phyloP scores from a whole-genome alignment of 495 filamentous ascomycete species.

The Daldinia decipiens region DNA sequence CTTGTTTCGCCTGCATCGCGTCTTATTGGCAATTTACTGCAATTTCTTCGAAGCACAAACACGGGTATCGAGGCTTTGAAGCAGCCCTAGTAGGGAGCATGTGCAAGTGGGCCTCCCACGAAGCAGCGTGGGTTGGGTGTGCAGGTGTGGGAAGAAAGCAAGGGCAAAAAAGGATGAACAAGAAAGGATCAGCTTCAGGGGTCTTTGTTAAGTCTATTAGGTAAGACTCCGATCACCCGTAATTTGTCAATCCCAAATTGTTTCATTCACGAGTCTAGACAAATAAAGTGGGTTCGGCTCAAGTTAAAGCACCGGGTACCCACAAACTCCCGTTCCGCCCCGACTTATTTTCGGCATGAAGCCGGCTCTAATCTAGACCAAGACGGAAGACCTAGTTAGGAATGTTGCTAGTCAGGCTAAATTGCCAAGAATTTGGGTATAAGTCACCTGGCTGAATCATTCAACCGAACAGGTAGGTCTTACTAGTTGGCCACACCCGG shows the following conservation, averaged over 20 bases:
- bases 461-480: constrained; percentile 36
- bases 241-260: constrained; percentile 30
- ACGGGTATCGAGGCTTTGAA: constrained; percentile 32
- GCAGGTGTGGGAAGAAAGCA: constrained; percentile 25
- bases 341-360: constrained; percentile 46
- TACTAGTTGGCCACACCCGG: constrained; percentile 14
- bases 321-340: constrained; percentile 40
- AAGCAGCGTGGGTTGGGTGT: constrained; percentile 38
- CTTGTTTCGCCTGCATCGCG: constrained; percentile 34
- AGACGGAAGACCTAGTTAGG: constrained; percentile 38
- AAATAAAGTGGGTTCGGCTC: constrained; percentile 32
- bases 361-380: constrained; percentile 39
- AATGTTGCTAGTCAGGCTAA: constrained; percentile 46
- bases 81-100: constrained; percentile 28
- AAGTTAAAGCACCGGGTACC: constrained; percentile 37
- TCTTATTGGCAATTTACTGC: constrained; percentile 39
- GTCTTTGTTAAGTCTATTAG: constrained; percentile 22
- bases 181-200: constrained; percentile 4
- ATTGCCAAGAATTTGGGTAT: constrained; percentile 41
- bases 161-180: constrained; percentile 5
- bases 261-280: constrained; percentile 26
- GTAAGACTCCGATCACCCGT: constrained; percentile 32
- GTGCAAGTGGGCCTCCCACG: constrained; percentile 38
- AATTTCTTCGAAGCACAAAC: constrained; percentile 34
- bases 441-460: constrained; percentile 37